A percentile compares a stretch with the other conserved stretches of the same genome.
These are phyloP conservation scores for Asterochloris sp. DNA, from an alignment of 139 green algal genomes.

Conservation along the genomic window DNA sequence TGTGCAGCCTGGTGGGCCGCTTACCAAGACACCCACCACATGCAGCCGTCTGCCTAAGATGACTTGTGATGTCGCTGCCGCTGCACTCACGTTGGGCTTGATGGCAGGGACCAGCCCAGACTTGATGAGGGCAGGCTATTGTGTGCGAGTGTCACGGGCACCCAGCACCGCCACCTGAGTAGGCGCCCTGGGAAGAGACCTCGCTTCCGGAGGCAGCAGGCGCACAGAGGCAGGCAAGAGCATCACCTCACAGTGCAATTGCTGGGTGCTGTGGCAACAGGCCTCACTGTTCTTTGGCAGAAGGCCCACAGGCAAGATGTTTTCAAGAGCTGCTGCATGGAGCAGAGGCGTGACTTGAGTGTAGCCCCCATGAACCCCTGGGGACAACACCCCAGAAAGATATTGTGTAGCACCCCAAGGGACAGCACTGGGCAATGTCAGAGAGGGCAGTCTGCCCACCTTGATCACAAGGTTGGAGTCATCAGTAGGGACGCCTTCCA, in stretches of 20 bases:
- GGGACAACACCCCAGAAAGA: too few species aligned
- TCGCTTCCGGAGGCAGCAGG: background rate
- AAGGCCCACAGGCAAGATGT: background rate
- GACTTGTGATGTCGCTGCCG: background rate
- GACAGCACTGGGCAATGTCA: too few species aligned
- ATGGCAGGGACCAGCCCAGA: too few species aligned
- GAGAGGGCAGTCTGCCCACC: conserved; percentile 25
- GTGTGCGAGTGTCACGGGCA: too few species aligned
- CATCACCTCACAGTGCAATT: too few species aligned
- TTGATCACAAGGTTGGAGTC: conserved; percentile 93
- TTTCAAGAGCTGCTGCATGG: too few species aligned
- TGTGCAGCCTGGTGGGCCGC: background rate
- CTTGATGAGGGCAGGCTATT: too few species aligned
- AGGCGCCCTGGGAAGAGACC: too few species aligned
- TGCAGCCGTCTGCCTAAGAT: background rate
- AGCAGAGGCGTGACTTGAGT: too few species aligned
- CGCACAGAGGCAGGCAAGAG: background rate
- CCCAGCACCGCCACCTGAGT: too few species aligned
- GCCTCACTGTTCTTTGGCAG: background rate
- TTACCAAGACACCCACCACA: background rate
- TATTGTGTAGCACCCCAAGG: too few species aligned
- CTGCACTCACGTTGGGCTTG: background rate
- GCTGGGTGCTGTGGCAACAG: background rate
- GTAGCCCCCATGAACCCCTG: too few species aligned
- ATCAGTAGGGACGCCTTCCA: conserved; percentile 86